Evolutionary conservation across 148 eudicot genomes (phyloP), one percentile per base, ranked within the genome.

Genomic region (Talinum fruticosum): DNA sequence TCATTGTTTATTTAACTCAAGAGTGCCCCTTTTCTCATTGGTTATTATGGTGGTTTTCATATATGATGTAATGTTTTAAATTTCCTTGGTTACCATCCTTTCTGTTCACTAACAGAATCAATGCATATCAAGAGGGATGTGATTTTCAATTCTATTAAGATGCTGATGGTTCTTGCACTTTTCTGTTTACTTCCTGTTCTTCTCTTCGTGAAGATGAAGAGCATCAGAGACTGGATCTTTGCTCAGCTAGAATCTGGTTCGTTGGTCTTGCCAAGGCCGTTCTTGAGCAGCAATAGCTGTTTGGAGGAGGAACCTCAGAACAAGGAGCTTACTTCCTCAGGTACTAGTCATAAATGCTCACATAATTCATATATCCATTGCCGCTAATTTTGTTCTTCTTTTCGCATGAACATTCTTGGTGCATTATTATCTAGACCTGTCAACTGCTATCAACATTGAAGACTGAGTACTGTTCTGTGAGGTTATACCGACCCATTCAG

Each of bases 191-290:
- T 23, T 59, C 41, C 30, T 33, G 45, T 57, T 76, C 36, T 21
- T 74, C 37, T 64, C 30, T 51, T 32, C 18, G 74, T 74, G 81
- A 87, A 73, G 79, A 93, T 96, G 99, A 90, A 92, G 90, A 90
- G 95, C 84, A 79, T 96, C 81, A 90, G 92, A 80, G 99, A 96
- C 83, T 96, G 99, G 99, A 87, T 93, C 77, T 85, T 91, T 69
- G 88, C 97, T 77, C 99, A 91, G 83, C 82, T 96, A 73, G 82
- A 93, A 44, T 84, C 97, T 76, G 92, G 89, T 82, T 86, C 97
- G 35, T 74, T 90, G 81, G 84, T 85, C 67, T 70, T 89, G 77
- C 80, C 91, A 38, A 91, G 89, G 78, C 91, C 90, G 61, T 77
- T 90, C 68, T 86, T 92, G 70, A 81, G 87, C 79, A 88, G 87